Base-by-base conservation (phyloP, 805 yeast genomes). In the Kurtzmaniella cleridarum region DNA sequence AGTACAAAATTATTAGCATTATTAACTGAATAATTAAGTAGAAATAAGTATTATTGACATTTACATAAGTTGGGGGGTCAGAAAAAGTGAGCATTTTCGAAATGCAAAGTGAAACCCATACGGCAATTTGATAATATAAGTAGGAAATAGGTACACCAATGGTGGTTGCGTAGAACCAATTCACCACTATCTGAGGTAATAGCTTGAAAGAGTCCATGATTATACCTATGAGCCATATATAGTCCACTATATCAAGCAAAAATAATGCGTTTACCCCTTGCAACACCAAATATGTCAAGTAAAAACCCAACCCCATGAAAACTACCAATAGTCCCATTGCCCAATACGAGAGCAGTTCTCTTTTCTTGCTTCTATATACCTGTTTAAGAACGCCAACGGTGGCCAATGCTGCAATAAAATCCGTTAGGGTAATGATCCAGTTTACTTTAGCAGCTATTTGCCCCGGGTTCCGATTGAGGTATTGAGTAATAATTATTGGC, bases 181-280 rank as follows among this genome's bases (percentile, higher is more conserved):
- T 70, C 39, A 69, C 43, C 8, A 59, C 47, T 2, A 69, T 35
- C 38, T 73, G 78, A 0, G 80, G 78, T 3, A 62, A 20, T 31
- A 60, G 51, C 37, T 58, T 58, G 17, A 62, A 30, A 2, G 55
- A 27, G 2, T 46, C 45, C 0, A 57, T 23, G 8, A 54, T 6
- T 27, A 58, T 57, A 9, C 60, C 57, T 1, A 57, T 30, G 0
- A 66, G 41, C 77, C 76, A 71, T 3, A 69, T 9, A 32, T 44
- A 61, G 38, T 72, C 73, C 3, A 69, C 43, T 26, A 66, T 53
- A 43, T 76, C 80, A 15, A 74, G 43, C 20, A 52, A 47, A 36
- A 55, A 60, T 1, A 70, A 27, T 7, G 41, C 38, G 18, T 13
- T 39, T 26, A 34, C 29, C 5, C 29, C 30, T 14, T 14, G 26